Evolutionary conservation across 106 monocot genomes (phyloP).

Genomic region (Chionographis japonica): DNA sequence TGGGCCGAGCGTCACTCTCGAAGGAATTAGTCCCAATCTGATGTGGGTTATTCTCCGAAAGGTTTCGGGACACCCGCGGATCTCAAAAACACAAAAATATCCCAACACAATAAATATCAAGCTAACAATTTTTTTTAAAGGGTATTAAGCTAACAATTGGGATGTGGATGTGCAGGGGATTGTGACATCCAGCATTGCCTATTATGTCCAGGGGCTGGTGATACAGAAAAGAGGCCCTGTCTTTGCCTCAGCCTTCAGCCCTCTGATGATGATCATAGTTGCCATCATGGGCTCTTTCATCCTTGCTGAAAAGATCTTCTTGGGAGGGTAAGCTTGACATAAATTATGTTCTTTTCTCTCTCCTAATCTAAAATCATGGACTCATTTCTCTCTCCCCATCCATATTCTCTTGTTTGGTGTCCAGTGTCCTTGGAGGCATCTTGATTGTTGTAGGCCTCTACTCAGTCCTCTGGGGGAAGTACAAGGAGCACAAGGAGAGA

Average conservation of each 20-base stretch:
- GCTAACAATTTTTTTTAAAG: too few species aligned
- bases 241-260: conserved; percentile 56
- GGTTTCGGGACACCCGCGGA: too few species aligned
- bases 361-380: too few species aligned
- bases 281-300: conserved; percentile 60
- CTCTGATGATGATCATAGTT: conserved; percentile 58
- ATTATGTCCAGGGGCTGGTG: conserved; percentile 29
- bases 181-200: conserved; percentile 27
- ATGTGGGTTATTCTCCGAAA: too few species aligned
- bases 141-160: too few species aligned
- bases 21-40: too few species aligned
- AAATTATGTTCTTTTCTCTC: too few species aligned
- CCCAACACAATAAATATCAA: too few species aligned
- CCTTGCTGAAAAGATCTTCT: conserved; percentile 43
- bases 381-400: too few species aligned
- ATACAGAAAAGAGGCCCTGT: conserved; percentile 49
- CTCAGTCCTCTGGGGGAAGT: conserved; percentile 90
- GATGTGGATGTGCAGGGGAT: conserved; percentile 14
- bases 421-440: conserved; percentile 61
- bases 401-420: conserved; percentile 7
- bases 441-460: conserved; percentile 86
- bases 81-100: too few species aligned
- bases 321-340: conserved; percentile 37
- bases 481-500: conserved; percentile 80
- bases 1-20: too few species aligned